phyloP scores from a whole-genome alignment of 495 filamentous ascomycete species.

The Melanomma pulvis-pyrius region DNA sequence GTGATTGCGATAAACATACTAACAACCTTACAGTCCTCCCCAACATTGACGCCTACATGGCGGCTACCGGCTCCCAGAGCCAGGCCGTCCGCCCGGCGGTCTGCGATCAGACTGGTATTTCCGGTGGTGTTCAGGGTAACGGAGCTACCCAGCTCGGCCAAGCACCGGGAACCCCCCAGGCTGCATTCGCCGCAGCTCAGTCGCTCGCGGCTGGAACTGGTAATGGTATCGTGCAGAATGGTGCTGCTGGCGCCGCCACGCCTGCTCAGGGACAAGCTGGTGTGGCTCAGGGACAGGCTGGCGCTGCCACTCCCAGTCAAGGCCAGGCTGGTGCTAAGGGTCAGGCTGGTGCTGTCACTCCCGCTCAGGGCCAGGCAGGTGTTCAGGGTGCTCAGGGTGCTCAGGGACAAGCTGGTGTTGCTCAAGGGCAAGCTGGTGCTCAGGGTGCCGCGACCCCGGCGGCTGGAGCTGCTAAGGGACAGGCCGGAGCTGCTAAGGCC shows the following conservation, averaged over 20 bases:
- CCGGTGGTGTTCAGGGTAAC: constrained; percentile 19
- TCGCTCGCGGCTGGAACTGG: neutral
- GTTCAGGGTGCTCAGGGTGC: too few relatives aligned
- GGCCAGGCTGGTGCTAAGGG: neutral
- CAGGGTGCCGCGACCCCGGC: constrained; percentile 7
- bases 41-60: constrained; percentile 32
- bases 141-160: constrained; percentile 17
- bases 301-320: neutral
- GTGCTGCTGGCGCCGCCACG: neutral
- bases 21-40: constrained; percentile 17
- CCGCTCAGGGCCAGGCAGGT: constrained; percentile 1
- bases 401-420: constrained; percentile 10
- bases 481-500: neutral
- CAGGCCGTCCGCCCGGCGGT: constrained; percentile 16
- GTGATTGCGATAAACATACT: neutral
- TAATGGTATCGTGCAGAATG: constrained; percentile 3
- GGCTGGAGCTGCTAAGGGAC: neutral
- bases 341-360: neutral
- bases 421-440: neutral
- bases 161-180: constrained; percentile 22
- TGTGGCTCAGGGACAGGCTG: neutral
- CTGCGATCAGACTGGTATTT: constrained; percentile 25
- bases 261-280: neutral
- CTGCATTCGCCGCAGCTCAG: constrained; percentile 22
- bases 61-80: constrained; percentile 6